A percentile compares a stretch with the other conserved stretches of the same genome.
These are phyloP conservation scores for Neoboletus subvelutipes DNA, from an alignment of 768 basidiomycete genomes.

Conservation along the genomic window DNA sequence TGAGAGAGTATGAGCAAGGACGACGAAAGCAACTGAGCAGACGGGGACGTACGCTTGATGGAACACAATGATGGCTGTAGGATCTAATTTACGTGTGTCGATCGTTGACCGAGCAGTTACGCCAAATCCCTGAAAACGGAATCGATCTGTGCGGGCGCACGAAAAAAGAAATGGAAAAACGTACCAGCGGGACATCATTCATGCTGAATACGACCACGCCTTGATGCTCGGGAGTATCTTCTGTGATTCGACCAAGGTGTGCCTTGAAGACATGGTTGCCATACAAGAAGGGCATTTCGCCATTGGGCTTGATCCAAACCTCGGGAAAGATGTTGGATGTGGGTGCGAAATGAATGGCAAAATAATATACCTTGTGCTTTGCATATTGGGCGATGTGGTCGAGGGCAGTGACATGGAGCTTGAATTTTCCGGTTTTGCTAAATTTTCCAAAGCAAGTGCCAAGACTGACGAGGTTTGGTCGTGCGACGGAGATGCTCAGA, in stretches of 20 bases:
- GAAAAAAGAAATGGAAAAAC: constrained; percentile 14
- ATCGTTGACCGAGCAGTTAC: constrained; percentile 95
- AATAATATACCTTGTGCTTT: constrained; percentile 81
- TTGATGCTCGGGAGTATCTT: constrained; percentile 98
- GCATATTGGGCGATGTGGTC: constrained; percentile 96
- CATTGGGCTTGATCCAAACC: constrained; percentile 99
- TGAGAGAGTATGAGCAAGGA: constrained; percentile 5
- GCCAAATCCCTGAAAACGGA: constrained; percentile 77
- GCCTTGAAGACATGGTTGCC: constrained; percentile 99
- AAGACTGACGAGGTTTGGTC: constrained; percentile 87
- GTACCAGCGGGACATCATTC: constrained; percentile 89
- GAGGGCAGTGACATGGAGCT: constrained; percentile 90
- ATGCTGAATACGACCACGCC: constrained; percentile 97
- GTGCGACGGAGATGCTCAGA: constrained; percentile 85
- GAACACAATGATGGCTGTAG: constrained; percentile 96
- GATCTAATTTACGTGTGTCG: constrained; percentile 96
- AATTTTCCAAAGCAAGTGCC: constrained; percentile 99
- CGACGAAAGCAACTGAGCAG: neutral
- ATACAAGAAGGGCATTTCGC: constrained; percentile 99
- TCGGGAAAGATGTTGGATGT: constrained; percentile 30
- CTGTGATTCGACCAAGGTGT: constrained; percentile 97
- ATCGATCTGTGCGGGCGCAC: constrained; percentile 7
- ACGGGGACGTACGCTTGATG: constrained; percentile 77
- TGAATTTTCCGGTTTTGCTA: constrained; percentile 96
- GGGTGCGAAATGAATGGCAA: neutral